Evolutionary conservation across 352 stramenopile genomes (phyloP).

Genomic region (Globisporangium mamillatum): DNA sequence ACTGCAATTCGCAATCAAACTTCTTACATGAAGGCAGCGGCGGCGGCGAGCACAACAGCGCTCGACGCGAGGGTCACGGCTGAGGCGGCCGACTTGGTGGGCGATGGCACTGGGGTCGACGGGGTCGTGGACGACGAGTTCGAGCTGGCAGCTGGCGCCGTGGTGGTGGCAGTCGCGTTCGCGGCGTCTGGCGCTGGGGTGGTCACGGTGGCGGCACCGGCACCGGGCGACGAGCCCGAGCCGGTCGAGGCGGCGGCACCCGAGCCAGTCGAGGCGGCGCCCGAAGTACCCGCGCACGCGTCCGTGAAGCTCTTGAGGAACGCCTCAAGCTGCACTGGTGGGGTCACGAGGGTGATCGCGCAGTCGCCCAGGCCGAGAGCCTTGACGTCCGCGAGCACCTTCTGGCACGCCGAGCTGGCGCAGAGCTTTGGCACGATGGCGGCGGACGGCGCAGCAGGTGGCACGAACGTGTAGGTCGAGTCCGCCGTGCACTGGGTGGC

Average conservation of each 20-base stretch:
- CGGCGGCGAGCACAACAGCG: neutral
- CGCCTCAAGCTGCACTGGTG: neutral
- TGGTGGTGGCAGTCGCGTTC: neutral
- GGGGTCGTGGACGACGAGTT: neutral
- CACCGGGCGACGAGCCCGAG: neutral
- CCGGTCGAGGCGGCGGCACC: neutral
- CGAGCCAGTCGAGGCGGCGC: no score
- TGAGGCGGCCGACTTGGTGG: neutral
- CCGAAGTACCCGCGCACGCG: neutral
- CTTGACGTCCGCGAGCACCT: constrained; percentile 24
- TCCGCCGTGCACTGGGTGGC: constrained; percentile 23
- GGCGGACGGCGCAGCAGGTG: constrained; percentile 21
- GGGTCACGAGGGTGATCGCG: neutral
- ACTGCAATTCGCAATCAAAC: neutral
- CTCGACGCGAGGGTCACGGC: neutral
- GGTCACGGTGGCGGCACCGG: neutral
- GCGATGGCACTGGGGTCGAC: neutral
- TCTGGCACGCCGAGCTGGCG: constrained; percentile 26
- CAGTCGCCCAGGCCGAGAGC: constrained; percentile 23
- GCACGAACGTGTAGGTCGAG: constrained; percentile 32
- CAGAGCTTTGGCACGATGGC: constrained; percentile 27
- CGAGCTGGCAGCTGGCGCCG: neutral
- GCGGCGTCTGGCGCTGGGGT: neutral
- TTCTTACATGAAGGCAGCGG: neutral
- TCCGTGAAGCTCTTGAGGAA: neutral